These are phyloP conservation scores for Cicer yamashitae DNA, from an alignment of 306 rosid species.

Conservation along the genomic window DNA sequence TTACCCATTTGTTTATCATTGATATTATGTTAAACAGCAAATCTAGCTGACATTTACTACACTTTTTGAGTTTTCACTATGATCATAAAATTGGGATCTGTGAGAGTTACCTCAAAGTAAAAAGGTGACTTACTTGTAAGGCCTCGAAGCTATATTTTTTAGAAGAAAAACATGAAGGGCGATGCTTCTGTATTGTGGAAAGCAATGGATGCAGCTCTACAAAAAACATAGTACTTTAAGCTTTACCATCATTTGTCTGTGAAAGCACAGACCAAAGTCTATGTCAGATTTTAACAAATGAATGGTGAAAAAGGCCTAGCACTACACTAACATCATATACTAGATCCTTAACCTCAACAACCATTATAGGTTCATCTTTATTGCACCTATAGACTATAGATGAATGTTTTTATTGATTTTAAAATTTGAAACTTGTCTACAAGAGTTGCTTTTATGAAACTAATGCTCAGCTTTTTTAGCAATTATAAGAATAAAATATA, in stretches of 20 bases:
- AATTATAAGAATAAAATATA: constrained; percentile 29
- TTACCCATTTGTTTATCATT: neutral
- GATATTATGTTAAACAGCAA: constrained; percentile 37
- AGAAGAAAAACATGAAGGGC: constrained; percentile 54
- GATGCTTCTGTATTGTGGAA: constrained; percentile 49
- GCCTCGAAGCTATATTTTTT: constrained; percentile 48
- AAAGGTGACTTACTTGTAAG: constrained; percentile 48
- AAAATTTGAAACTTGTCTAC: constrained; percentile 38
- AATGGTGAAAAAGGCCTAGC: constrained; percentile 52
- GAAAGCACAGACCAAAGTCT: constrained; percentile 69
- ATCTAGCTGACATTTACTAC: constrained; percentile 47
- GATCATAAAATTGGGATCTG: constrained; percentile 53
- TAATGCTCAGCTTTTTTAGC: constrained; percentile 41
- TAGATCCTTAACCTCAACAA: constrained; percentile 34
- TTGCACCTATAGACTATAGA: neutral
- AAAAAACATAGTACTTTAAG: constrained; percentile 45
- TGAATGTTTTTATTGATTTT: neutral
- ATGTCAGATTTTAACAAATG: constrained; percentile 57
- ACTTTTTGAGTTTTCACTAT: constrained; percentile 48
- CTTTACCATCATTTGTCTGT: constrained; percentile 61
- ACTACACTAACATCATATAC: constrained; percentile 28
- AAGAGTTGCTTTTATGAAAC: constrained; percentile 44
- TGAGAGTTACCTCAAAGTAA: constrained; percentile 47
- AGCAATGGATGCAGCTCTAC: constrained; percentile 51
- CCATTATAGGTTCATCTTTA: constrained; percentile 40